Percentiles rank a stretch among this genome's conserved stretches.
These are phyloP conservation scores for Apophysomyces trapeziformis DNA, from an alignment of 371 early-diverging fungal genomes.

Conservation along the genomic window DNA sequence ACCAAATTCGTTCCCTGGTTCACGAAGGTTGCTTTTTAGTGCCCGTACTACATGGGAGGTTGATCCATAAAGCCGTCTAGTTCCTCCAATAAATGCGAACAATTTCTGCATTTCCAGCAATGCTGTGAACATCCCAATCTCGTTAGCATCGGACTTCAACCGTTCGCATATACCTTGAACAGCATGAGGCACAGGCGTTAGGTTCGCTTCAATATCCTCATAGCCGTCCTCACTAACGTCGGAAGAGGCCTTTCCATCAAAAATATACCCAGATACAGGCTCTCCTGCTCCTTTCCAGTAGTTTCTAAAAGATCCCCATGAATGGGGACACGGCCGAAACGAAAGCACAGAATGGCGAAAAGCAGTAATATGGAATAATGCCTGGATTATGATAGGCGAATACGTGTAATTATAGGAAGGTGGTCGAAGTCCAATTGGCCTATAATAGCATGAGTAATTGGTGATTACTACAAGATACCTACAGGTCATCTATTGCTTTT, in stretches of 20 bases:
- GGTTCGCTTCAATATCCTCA: neutral
- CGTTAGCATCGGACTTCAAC: no score
- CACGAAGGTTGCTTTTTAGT: neutral
- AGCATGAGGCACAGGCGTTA: neutral
- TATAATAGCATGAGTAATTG: constrained; percentile 9
- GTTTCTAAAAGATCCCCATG: constrained; percentile 35
- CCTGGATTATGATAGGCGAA: constrained; percentile 40
- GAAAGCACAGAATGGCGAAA: constrained; percentile 39
- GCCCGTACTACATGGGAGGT: constrained; percentile 10
- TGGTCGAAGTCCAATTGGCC: constrained; percentile 50
- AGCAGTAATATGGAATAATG: constrained; percentile 42
- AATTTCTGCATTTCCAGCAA: constrained; percentile 41
- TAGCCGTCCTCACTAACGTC: neutral
- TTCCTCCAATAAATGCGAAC: constrained; percentile 17
- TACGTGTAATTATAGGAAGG: constrained; percentile 43
- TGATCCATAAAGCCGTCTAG: constrained; percentile 18
- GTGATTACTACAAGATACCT: neutral
- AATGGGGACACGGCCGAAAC: constrained; percentile 35
- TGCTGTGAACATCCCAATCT: neutral
- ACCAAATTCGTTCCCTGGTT: neutral
- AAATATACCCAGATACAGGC: constrained; percentile 26
- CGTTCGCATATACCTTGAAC: neutral
- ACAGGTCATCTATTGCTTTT: constrained; percentile 28
- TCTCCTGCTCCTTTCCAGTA: constrained; percentile 53
- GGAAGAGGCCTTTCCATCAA: neutral